Base-by-base conservation (phyloP, 176 grass and related monocot species). In the Dendrocalamus sinicus region DNA sequence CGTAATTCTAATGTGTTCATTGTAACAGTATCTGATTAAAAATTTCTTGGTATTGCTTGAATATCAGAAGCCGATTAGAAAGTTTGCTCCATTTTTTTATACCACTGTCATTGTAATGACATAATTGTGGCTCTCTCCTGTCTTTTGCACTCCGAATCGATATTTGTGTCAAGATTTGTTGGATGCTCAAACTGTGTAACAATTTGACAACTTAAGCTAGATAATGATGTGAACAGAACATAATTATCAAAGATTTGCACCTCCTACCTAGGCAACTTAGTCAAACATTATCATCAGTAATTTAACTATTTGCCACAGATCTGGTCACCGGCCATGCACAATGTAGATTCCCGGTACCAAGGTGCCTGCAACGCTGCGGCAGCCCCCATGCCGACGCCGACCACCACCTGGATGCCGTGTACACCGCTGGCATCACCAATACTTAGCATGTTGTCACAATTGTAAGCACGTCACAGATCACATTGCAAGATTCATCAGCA, bases 261-360 rank as follows among this genome's bases (percentile, higher is more conserved):
- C 23, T 32, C 24, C 12, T 51, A 51, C 5, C 58, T 24, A 65
- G 39, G 66, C 19, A 52, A 0, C 48, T 86, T 59, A 72, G 75
- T 72, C 26, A 62, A 23, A 72, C 14, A 62, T 39, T 19, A 60
- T 16, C 24, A 37, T 9, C 1, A 26, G 14, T 57, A 77, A 16
- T 45, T 63, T 19, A 79, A 51, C 9, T 48, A 81, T 73, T 75
- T 47, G 2, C 12, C 66, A 6, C 40, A 47, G 81, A 89, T 86
- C 63, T 44, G 9, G 47, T 23, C 72, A 82, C 88, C 72, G 72
- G 19, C 83, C 78, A 88, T 48, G 20, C 73, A 43, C 7, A 46
- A 0, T 28, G 19, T 35, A 58, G 1, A 67, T 75, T 45, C 35
- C 23, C 17, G 39, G 41, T 30, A 14, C 7, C 43, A 51, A 84